Base-by-base conservation (phyloP, 1,284 basidiomycete species). In the Fomitopsis schrenkii region DNA sequence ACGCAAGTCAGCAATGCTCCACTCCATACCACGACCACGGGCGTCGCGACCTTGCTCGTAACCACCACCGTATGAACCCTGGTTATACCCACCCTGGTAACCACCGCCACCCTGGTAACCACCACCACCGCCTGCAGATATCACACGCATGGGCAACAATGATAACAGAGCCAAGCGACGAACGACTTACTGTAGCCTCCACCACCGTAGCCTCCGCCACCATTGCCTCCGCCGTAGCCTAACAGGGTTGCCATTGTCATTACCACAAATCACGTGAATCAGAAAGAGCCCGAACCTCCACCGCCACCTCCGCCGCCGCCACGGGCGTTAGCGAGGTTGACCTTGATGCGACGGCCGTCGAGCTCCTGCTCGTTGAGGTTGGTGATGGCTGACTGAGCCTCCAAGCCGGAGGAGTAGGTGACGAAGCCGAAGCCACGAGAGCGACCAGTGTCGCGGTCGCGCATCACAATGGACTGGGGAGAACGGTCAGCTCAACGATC, bases 391-490 rank as follows among this genome's bases (percentile, higher is more conserved):
- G 81, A 81, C 56, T 91, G 81, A 60, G 95, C 95, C 78, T 97
- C 93, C 35, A 74, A 64, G 8, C 69, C 35, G 42, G 71, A 74
- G 70, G 79, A 78, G 78, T 83, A 95, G 65, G 94, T 95, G 69
- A 98, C 95, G 77, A 97, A 97, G 65, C 95, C 95, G 76, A 98
- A 98, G 74, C 95, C 94, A 72, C 95, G 93, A 69, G 95, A 97
- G 74, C 95, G 93, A 68, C 94, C 93, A 66, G 95, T 97, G 75
- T 97, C 95, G 73, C 95, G 93, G 81, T 97, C 95, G 81, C 94
- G 93, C 95, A 97, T 97, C 79, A 97, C 95, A 77, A 95, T 93
- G 71, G 90, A 91, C 93, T 95, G 50, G 63, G 62, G 50, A 59
- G 38, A 19, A 26, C 22, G 22, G 63, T 67, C 48, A 65, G 67